Evolutionary conservation across 441 rosid genomes (phyloP).

Genomic region (California macrophylla): DNA sequence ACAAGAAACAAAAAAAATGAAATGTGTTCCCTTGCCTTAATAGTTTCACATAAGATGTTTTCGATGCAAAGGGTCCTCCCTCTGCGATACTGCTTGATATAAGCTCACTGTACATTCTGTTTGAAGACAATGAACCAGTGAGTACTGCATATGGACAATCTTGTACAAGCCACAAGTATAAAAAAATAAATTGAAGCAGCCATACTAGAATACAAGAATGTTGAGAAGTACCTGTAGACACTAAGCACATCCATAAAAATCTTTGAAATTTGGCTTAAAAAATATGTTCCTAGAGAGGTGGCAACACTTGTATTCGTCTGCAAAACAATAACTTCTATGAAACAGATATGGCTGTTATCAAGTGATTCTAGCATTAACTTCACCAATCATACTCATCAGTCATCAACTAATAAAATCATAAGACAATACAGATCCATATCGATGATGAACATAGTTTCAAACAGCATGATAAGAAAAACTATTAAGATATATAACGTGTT

Average conservation of each 20-base stretch:
- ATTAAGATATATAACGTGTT: not conserved
- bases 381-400: not conserved
- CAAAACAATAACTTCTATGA: constrained; percentile 17
- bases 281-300: constrained; percentile 80
- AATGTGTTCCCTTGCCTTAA: constrained; percentile 45
- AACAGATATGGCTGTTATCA: not conserved
- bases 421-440: not conserved
- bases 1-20: constrained; percentile 15
- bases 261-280: constrained; percentile 75
- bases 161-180: not conserved
- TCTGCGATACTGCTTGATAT: constrained; percentile 83
- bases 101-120: constrained; percentile 99
- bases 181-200: not conserved
- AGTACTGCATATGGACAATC: not conserved
- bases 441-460: not conserved
- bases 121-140: constrained; percentile 13
- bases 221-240: constrained; percentile 68
- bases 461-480: not conserved
- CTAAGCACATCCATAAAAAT: constrained; percentile 99
- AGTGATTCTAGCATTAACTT: not conserved
- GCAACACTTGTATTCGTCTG: constrained; percentile 99
- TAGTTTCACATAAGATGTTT: constrained; percentile 87
- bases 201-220: not conserved
- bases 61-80: constrained; percentile 93
- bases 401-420: not conserved